Conservation (phyloP, 345 rosid genomes). For the Erodium maritimum region DNA sequence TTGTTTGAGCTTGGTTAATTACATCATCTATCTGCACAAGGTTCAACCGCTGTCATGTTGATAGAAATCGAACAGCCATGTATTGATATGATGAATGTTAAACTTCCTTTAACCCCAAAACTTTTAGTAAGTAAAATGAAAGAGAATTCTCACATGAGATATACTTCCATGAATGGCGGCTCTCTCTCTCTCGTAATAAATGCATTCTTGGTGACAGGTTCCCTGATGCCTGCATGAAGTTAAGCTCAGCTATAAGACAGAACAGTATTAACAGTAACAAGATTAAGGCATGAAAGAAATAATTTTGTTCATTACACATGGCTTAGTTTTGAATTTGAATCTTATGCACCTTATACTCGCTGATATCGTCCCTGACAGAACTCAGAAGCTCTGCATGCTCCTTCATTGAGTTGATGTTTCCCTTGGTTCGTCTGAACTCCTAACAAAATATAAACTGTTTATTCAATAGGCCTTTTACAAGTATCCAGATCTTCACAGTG, state of each 20-base stretch:
- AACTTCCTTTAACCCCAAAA: too few species aligned
- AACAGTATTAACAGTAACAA: neutral
- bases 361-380: conserved; percentile 95
- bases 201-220: conserved; percentile 85
- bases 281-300: neutral
- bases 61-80: too few species aligned
- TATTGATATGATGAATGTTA: too few species aligned
- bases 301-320: neutral
- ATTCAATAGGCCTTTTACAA: neutral
- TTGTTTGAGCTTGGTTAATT: conserved; percentile 86
- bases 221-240: conserved; percentile 71
- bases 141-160: conserved; percentile 40
- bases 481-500: too few species aligned
- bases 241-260: conserved; percentile 1
- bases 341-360: conserved; percentile 69
- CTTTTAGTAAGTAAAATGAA: too few species aligned
- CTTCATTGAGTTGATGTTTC: conserved; percentile 76
- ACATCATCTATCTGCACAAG: conserved; percentile 80
- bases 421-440: conserved; percentile 85
- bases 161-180: conserved; percentile 95
- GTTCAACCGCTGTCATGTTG: too few species aligned
- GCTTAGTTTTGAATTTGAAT: conserved; percentile 3
- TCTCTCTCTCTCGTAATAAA: conserved; percentile 77
- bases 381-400: conserved; percentile 94
- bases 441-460: conserved; percentile 5